These are phyloP conservation scores for Yamadazyma ubonensis DNA, from an alignment of 805 yeast species.

Conservation along the genomic window DNA sequence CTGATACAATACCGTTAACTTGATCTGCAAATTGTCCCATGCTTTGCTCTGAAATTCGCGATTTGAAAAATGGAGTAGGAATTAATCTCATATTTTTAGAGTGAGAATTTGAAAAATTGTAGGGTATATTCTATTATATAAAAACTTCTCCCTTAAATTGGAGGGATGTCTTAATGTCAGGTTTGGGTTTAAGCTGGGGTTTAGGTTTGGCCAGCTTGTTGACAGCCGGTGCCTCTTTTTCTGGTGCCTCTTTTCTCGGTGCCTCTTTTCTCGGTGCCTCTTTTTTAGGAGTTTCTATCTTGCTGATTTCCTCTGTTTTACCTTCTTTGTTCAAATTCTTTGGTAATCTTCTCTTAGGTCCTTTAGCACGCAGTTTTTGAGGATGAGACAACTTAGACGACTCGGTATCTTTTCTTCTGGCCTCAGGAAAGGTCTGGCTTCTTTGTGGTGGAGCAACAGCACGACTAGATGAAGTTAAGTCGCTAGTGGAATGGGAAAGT, in stretches of 20 bases:
- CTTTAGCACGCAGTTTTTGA: constrained; percentile 48
- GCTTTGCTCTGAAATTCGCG: constrained; percentile 5
- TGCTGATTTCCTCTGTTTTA: no score
- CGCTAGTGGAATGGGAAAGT: not conserved
- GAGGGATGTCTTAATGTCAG: constrained; percentile 11
- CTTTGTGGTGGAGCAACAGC: constrained; percentile 2
- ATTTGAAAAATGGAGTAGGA: no score
- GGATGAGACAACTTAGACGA: constrained; percentile 38
- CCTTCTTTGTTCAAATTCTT: constrained; percentile 12
- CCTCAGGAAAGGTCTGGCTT: constrained; percentile 10
- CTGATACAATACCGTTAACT: constrained; percentile 11
- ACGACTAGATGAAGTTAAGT: not conserved
- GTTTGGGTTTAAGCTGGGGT: no score
- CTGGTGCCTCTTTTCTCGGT: not conserved
- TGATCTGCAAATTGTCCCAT: constrained; percentile 12
- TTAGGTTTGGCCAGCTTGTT: constrained; percentile 14
- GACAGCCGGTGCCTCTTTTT: constrained; percentile 11
- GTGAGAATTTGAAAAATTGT: not conserved
- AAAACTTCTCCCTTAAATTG: constrained; percentile 17
- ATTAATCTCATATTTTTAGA: no score
- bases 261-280: not conserved
- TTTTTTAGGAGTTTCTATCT: no score
- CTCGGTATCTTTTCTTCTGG: constrained; percentile 10
- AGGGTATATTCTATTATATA: constrained; percentile 13
- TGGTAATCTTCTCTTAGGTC: constrained; percentile 54